Evolutionary conservation across 2,329 filamentous ascomycete genomes (phyloP), one percentile per base, ranked within the genome.

Genomic region (Hypoxylon sp.): DNA sequence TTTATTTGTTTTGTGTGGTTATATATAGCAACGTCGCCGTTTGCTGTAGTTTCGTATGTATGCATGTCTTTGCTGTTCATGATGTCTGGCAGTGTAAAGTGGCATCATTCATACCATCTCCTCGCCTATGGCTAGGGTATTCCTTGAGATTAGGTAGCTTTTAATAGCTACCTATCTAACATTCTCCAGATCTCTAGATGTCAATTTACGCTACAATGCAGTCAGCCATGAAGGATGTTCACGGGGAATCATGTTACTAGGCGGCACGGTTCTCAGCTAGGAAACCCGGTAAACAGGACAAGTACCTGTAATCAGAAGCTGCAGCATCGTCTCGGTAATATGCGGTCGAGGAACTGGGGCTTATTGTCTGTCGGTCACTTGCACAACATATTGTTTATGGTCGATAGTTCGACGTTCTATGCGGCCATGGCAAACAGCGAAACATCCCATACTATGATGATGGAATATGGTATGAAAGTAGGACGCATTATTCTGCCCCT

Each of bases 401-500:
- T 51, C 44, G 25, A 53, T 27, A 51, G 25, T 25, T 51, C 51
- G 50, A 56, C 66, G 50, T 48, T 42, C 22, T 17, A 57, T 63
- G 59, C 63, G 54, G 35, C 55, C 56, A 17, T 51, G 55, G 27
- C 64, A 66, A 59, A 66, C 55, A 67, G 54, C 51, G 17, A 51
- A 46, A 57, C 30, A 54, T 49, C 44, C 35, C 50, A 48, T 65
- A 33, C 40, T 49, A 46, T 48, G 25, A 40, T 48, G 25, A 27
- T 58, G 30, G 22, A 58, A 59, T 33, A 49, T 56, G 30, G 30
- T 53, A 54, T 61, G 37, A 54, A 57, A 60, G 56, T 44, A 61
- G 46, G 64, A 55, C 56, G 68, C 66, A 66, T 63, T 67, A 46
- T 65, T 65, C 46, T 11, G 64, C 69, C 64, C 66, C 61, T 73